Evolutionary conservation across 2,329 filamentous ascomycete species (phyloP), one percentile per base, ranked within the genome.

Genomic region (Diaporthe sp.): DNA sequence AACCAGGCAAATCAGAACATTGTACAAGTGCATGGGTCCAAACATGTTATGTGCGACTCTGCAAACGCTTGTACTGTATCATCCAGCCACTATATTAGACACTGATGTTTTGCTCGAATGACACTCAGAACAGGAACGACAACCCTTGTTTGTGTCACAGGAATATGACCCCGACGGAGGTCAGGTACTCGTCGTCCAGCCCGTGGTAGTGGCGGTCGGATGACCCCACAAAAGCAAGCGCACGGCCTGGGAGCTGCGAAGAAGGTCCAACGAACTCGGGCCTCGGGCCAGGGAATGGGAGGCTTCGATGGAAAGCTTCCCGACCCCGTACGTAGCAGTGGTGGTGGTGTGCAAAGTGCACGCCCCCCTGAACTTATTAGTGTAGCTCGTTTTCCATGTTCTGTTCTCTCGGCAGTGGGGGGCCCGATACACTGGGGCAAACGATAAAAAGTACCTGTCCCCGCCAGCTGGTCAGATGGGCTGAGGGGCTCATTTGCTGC

Each of bases 221-320:
- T 53, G 13, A 68, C 65, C 65, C 49, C 65, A 55, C 65, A 70
- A 19, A 13, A 25, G n/a, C 9, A n/a, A 22, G 31, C 34, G 65
- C 65, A 70, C 65, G 65, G 46, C 34, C 62, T 53, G 53, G 46
- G 65, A 68, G 65, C 65, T 68, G 65, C 46, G 44, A 53, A 42
- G 46, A 15, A 39, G 37, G 12, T 22, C 28, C 31, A 53, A 42
- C 15, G 46, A 39, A 68, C 65, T 53, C 46, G 46, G 65, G 65
- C 44, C 46, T 37, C 34, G 49, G 44, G 49, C 28, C 65, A 42
- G 34, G 49, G 65, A 39, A 70, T n/a, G 34, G 65, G 19, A 28
- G 31, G 34, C 46, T n/a, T 68, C 17, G 62, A 68, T 39, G 62
- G 31, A 67, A 37, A 37, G 31, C 17, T 53, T 68, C 62, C 44